A percentile compares a stretch with the other conserved stretches of the same genome.
Conservation (phyloP, 164 flowering plant species). For the Macadamia tetraphylla region DNA sequence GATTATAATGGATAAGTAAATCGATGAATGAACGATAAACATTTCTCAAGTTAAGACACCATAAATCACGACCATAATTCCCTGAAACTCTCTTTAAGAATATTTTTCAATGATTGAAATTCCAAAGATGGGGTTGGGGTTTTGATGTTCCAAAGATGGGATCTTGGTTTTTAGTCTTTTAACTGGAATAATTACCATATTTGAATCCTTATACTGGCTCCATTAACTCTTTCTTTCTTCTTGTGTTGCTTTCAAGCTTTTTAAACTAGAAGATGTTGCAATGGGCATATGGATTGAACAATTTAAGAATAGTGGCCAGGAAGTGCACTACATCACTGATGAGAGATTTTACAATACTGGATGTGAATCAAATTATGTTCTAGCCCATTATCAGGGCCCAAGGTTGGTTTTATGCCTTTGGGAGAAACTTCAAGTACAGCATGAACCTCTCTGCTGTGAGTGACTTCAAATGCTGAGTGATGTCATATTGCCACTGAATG, state of each 20-base stretch:
- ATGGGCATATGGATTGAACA: conserved; percentile 89
- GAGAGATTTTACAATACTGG: conserved; percentile 68
- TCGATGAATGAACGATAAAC: too few relatives aligned
- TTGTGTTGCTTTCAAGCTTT: conserved; percentile 41
- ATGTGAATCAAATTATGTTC: conserved; percentile 66
- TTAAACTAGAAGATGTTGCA: conserved; percentile 93
- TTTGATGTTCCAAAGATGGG: too few relatives aligned
- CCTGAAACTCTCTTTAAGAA: too few relatives aligned
- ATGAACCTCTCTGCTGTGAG: conserved; percentile 68
- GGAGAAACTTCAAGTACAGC: conserved; percentile 71
- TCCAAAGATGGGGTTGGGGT: too few relatives aligned
- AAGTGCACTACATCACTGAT: conserved; percentile 55
- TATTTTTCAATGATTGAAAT: too few relatives aligned
- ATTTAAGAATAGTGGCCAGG: conserved; percentile 43
- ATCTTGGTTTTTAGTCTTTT: too few relatives aligned
- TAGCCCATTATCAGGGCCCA: conserved; percentile 89
- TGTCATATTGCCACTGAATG: too few relatives aligned
- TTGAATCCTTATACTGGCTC: too few relatives aligned
- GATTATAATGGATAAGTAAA: too few relatives aligned
- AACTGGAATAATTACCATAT: too few relatives aligned
- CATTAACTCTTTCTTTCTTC: background rate
- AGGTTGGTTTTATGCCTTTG: conserved; percentile 78
- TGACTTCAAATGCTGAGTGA: conserved; percentile 6
- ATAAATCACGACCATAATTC: too few relatives aligned
- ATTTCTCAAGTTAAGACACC: too few relatives aligned